Base-by-base conservation (phyloP, 2,329 filamentous ascomycete genomes). In the Fusarium palustre region DNA sequence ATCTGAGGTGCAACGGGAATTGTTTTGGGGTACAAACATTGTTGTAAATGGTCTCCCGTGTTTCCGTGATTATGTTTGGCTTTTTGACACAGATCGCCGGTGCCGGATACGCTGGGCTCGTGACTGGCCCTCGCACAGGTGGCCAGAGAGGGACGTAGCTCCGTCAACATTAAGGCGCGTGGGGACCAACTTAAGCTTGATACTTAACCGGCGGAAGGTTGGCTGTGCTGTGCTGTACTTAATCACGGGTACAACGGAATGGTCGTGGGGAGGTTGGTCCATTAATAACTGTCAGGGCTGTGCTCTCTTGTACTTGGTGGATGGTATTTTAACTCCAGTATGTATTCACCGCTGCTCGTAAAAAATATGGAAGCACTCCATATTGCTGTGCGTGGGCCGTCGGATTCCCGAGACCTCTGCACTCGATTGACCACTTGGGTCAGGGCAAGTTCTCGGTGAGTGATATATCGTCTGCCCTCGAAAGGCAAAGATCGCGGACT, bases 301-400 rank as follows among this genome's bases (percentile, higher is more conserved):
- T 39, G 28, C 48, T 25, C 47, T 20, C 16, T 36, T 28, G 13
- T 49, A 16, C n/a, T n/a, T 36, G 15, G 15, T 20, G n/a, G 13
- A 52, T 50, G 24, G 18, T 18, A 39, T 36, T 16, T 41, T 18
- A 11, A n/a, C 25, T 52, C 34, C 7, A 30, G n/a, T 28, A 13
- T 36, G 42, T n/a, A 42, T 68, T 69, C 66, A 66, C 66, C 66
- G 52, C 66, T 39, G 55, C 66, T 47, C 34, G 39, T 25, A 68
- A 33, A 39, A 28, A 28, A 28, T 22, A n/a, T 43, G 38, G 43
- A 49, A 53, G 47, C 41, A 56, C 34, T 28, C 34, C 33, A 28
- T 41, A 12, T 30, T 52, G 24, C n/a, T 22, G n/a, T 34, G 25
- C 30, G 34, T 41, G n/a, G 34, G 24, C 47, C 33, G 18, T 28